These are phyloP conservation scores for Neospermospora avenae DNA, from an alignment of 2,329 filamentous ascomycete genomes.

Conservation along the genomic window DNA sequence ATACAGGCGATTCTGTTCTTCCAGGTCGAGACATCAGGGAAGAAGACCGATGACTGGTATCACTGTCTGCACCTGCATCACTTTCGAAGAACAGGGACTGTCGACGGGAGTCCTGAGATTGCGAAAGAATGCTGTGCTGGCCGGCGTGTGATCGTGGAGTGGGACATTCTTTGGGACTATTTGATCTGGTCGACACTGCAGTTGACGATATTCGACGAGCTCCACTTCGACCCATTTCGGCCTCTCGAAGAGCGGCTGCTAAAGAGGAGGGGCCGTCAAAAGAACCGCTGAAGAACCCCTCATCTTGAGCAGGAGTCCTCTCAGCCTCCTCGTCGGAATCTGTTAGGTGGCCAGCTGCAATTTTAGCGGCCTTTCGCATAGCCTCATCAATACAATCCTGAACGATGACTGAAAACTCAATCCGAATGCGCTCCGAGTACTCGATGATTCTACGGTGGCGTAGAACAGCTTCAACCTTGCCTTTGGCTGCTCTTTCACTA, in stretches of 20 bases:
- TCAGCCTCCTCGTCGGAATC: constrained; percentile 57
- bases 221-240: constrained; percentile 32
- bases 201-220: constrained; percentile 49
- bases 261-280: constrained; percentile 57
- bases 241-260: constrained; percentile 48
- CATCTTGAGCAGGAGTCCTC: constrained; percentile 46
- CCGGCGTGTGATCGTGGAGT: constrained; percentile 82
- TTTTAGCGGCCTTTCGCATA: constrained; percentile 81
- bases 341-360: constrained; percentile 79
- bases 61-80: constrained; percentile 72
- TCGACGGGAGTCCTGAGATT: constrained; percentile 63
- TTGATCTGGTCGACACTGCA: constrained; percentile 72
- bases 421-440: constrained; percentile 90
- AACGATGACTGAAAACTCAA: constrained; percentile 89
- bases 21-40: constrained; percentile 69
- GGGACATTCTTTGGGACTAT: constrained; percentile 84
- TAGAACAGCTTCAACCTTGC: constrained; percentile 90
- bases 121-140: constrained; percentile 53
- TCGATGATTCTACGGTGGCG: constrained; percentile 91
- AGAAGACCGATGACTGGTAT: constrained; percentile 80
- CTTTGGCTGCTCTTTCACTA: constrained; percentile 77
- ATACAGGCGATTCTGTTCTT: constrained; percentile 85
- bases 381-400: constrained; percentile 95
- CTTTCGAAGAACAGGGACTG: constrained; percentile 79
- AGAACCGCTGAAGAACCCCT: constrained; percentile 50